Evolutionary conservation across 2,329 filamentous ascomycete genomes (phyloP), one percentile per base, ranked within the genome.

Genomic region (Calonectria henricotiae): DNA sequence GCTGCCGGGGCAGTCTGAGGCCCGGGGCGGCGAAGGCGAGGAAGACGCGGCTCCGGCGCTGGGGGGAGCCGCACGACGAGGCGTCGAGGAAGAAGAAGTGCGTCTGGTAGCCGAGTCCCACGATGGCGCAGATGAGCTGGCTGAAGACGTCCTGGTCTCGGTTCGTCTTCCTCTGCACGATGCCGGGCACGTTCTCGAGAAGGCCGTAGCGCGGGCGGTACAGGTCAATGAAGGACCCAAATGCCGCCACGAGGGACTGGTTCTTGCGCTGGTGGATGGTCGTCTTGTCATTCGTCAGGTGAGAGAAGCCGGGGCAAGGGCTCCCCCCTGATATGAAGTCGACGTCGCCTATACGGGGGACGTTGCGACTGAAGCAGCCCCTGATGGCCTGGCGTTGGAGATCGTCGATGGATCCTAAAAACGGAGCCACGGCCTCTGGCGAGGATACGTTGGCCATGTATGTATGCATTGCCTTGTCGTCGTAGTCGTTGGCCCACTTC

Each of bases 251-350:
- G 35, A 96, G 88, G 0, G 93, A 95, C 39, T 92, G 92, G 77
- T 96, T 94, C 69, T 89, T 89, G 6, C 90, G 81, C 9, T 93
- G 91, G 4, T 83, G 65, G 0, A 84, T 77, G 2, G 87, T 91
- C 0, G 85, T 82, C 75, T 86, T 90, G 74, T 91, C 81, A 0
- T 74, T 74, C 5, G 95, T 95, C 1, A 94, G 80, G 0, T 74
- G 65, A 0, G 93, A 95, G 76, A 94, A 96, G 0, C 92, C 94
- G 17, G 92, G 93, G 73, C 94, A 97, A 0, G 94, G 94, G 62
- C 90, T 93, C 0, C 94, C 94, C 1, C 89, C 94, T 1, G 88
- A 89, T 9, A 96, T 89, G 35, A 94, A 87, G 12, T 93, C 88
- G 0, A 96, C 88, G 0, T 90, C 84, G 0, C 91, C 92, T 1